Conservation (phyloP, 2,329 filamentous ascomycete species). For the Fusarium citri region DNA sequence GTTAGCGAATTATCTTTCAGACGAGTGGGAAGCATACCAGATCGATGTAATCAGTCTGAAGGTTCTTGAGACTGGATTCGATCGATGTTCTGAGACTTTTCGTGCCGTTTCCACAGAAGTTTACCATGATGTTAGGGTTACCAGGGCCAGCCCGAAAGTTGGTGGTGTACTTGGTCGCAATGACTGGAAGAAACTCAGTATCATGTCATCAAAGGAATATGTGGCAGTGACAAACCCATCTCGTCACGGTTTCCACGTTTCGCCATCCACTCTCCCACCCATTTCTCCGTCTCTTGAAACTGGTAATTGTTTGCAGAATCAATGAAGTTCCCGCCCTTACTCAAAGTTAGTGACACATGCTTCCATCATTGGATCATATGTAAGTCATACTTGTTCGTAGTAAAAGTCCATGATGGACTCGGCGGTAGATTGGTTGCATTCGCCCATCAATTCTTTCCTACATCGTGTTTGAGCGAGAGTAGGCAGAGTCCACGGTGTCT, state of each 20-base stretch:
- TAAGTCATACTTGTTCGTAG: constrained; percentile 61
- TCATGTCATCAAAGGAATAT: not conserved
- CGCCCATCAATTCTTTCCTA: constrained; percentile 69
- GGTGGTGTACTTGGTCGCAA: constrained; percentile 77
- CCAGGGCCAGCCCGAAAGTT: constrained; percentile 62
- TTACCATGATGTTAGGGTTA: constrained; percentile 60
- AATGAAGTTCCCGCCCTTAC: constrained; percentile 73
- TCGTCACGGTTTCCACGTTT: constrained; percentile 72
- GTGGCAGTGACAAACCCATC: constrained; percentile 59
- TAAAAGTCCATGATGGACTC: constrained; percentile 76
- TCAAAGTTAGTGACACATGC: constrained; percentile 20
- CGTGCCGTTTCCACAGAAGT: constrained; percentile 68
- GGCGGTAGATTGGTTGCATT: constrained; percentile 70
- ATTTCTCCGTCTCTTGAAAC: constrained; percentile 69
- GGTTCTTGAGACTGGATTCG: constrained; percentile 67
- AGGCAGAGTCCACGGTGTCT: fast-evolving
- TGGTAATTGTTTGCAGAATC: constrained; percentile 79
- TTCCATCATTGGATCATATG: not conserved
- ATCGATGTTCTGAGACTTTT: constrained; percentile 71
- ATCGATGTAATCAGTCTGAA: constrained; percentile 77
- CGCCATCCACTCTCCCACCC: constrained; percentile 79
- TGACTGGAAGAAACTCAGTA: constrained; percentile 55
- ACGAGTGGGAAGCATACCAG: constrained; percentile 54
- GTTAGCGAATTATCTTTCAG: not conserved
- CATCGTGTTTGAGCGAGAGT: not conserved